Base-by-base conservation (phyloP, 2,329 filamentous ascomycete species). In the Penicillium sp. region DNA sequence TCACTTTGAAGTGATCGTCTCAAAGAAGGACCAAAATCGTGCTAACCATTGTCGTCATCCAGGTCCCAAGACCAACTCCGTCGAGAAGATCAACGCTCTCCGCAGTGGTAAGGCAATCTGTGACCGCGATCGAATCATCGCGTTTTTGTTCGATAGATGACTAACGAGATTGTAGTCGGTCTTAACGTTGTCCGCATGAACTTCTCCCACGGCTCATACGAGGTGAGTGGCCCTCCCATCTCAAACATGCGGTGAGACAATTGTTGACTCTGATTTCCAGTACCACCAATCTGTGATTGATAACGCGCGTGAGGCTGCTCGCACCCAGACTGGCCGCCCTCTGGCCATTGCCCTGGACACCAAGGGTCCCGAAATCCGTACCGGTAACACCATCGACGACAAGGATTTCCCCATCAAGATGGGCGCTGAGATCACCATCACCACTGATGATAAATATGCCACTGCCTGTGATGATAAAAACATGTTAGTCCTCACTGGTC, bases 111-210 rank as follows among this genome's bases (percentile, higher is more conserved):
- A 52, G 68, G 42, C 28, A 29, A 49, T 62, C 31, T 38, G 13
- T 42, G 51, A 49, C 42, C 39, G 8, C 41, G n/a, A 42, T 42
- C 24, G 39, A 42, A 28, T 42, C 9, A 16, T 39, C 36, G 18
- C 36, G 9, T 12, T 39, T 9, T 10, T 26, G 15, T n/a, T n/a
- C 12, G 57, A 51, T 52, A 63, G 42, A 60, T 54, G 39, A 45
- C 52, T 53, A 47, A 65, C 49, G 41, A n/a, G 34, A 31, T 18
- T 45, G 63, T 60, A 79, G 88, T 87, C 62, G 94, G 94, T 77
- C 87, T 97, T 69, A 97, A 97, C 79, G 91, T 99, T 65, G 94
- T 97, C 65, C 93, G 94, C 80, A 99, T 99, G 94, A 99, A 99
- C 88, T 97, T 97, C 76, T 96, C 89, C 62, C 90, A 95, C 77